Conservation (phyloP, 805 yeast species). For the Metschnikowia gelsemii region DNA sequence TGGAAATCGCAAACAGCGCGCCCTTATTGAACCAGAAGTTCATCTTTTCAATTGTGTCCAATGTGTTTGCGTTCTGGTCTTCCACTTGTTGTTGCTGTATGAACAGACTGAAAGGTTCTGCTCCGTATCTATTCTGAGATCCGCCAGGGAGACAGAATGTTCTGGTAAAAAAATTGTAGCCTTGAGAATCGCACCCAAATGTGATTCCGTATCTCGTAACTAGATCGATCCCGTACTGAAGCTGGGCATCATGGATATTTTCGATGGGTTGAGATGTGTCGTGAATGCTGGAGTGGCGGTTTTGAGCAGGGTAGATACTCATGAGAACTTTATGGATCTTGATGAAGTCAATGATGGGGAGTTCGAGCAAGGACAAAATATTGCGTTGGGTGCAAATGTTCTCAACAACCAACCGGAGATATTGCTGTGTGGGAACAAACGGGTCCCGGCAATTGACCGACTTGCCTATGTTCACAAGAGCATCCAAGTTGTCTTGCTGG, state of each 20-base stretch:
- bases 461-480: constrained; percentile 76
- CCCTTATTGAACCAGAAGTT: constrained; percentile 78
- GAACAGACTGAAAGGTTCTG: constrained; percentile 24
- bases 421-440: constrained; percentile 79
- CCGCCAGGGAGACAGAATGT: constrained; percentile 35
- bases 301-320: constrained; percentile 39
- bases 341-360: constrained; percentile 59
- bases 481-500: constrained; percentile 72
- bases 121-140: constrained; percentile 30
- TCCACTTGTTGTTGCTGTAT: constrained; percentile 29
- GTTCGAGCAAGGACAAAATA: constrained; percentile 56
- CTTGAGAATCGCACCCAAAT: constrained; percentile 65
- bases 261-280: constrained; percentile 21
- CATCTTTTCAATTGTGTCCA: constrained; percentile 42
- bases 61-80: constrained; percentile 28
- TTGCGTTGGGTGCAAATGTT: constrained; percentile 68
- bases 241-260: constrained; percentile 43
- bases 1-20: constrained; percentile 72
- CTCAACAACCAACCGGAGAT: constrained; percentile 73
- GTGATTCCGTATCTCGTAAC: constrained; percentile 65
- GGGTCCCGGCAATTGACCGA: constrained; percentile 79
- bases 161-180: constrained; percentile 58
- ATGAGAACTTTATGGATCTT: constrained; percentile 68
- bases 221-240: constrained; percentile 56
- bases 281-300: background rate